Evolutionary conservation across 1,284 basidiomycete species (phyloP).

Genomic region (Sanghuangporus sanghuang): DNA sequence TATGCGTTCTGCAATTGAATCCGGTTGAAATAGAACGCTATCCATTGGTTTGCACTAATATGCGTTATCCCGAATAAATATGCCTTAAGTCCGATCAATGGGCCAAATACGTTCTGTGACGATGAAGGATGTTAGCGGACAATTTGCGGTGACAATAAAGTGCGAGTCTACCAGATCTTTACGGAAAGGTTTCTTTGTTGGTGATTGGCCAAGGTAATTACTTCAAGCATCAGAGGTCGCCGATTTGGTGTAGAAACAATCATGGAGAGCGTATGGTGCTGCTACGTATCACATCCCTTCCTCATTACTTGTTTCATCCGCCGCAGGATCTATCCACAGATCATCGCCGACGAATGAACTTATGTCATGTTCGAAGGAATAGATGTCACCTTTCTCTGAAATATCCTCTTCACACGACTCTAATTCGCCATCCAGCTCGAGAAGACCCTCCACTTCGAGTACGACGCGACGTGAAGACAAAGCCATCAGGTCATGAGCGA

Average conservation of each 20-base stretch:
- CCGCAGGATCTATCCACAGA: not conserved
- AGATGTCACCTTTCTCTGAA: not conserved
- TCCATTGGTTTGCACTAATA: no score
- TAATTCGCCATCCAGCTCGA: not conserved
- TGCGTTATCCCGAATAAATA: no score
- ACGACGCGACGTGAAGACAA: not conserved
- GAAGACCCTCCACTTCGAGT: not conserved
- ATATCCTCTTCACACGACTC: not conserved
- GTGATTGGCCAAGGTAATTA: not conserved
- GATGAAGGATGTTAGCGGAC: no score
- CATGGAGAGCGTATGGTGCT: no score
- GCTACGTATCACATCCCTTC: no score
- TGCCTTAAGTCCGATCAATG: no score
- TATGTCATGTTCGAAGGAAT: not conserved
- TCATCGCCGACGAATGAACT: not conserved
- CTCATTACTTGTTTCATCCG: not conserved
- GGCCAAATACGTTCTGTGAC: no score
- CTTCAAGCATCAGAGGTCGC: no score
- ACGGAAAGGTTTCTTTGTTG: not conserved
- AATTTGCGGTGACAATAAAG: not conserved
- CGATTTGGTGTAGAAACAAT: no score
- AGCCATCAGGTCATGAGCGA: not conserved
- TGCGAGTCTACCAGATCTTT: not conserved
- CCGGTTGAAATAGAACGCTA: no score
- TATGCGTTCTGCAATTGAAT: no score